These are phyloP conservation scores for Ascoidea tarda DNA, from an alignment of 805 yeast genomes.

Conservation along the genomic window DNA sequence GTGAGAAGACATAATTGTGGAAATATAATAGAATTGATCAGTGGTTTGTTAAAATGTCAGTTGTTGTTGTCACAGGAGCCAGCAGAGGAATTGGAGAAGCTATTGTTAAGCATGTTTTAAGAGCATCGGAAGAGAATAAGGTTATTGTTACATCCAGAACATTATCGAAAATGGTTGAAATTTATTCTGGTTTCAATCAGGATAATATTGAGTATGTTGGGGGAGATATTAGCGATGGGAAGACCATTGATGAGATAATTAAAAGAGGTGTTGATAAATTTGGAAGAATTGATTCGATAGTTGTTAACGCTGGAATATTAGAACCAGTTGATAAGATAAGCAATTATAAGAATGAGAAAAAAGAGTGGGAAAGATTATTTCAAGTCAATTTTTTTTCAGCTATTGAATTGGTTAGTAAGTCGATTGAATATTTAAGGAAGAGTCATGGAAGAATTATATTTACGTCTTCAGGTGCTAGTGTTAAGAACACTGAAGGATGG, in stretches of 20 bases:
- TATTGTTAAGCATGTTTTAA: conserved; percentile 39
- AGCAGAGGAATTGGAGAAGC: conserved; percentile 73
- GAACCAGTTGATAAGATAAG: conserved; percentile 52
- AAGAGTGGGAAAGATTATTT: conserved; percentile 47
- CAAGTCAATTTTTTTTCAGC: conserved; percentile 72
- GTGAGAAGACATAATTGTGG: too few species aligned
- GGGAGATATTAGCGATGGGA: conserved; percentile 45
- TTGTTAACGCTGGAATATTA: conserved; percentile 74
- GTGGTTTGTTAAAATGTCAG: conserved; percentile 11
- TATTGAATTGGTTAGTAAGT: conserved; percentile 37
- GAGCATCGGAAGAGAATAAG: conserved; percentile 19
- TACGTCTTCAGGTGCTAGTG: conserved; percentile 84
- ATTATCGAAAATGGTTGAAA: conserved; percentile 25
- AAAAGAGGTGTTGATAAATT: conserved; percentile 29
- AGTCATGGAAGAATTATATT: conserved; percentile 54
- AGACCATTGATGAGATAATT: conserved; percentile 24
- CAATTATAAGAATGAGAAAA: conserved; percentile 32
- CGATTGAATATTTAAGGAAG: conserved; percentile 42
- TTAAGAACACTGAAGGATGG: conserved; percentile 52
- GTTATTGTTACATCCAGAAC: conserved; percentile 69
- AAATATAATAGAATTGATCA: too few species aligned
- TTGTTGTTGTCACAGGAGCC: conserved; percentile 29
- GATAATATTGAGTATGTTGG: conserved; percentile 34
- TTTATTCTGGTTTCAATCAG: conserved; percentile 23
- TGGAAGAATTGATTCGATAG: conserved; percentile 47